Percentiles rank a stretch among this genome's conserved stretches.
Evolutionary conservation across 495 filamentous ascomycete genomes (phyloP).

Genomic region (Physcia stellaris): DNA sequence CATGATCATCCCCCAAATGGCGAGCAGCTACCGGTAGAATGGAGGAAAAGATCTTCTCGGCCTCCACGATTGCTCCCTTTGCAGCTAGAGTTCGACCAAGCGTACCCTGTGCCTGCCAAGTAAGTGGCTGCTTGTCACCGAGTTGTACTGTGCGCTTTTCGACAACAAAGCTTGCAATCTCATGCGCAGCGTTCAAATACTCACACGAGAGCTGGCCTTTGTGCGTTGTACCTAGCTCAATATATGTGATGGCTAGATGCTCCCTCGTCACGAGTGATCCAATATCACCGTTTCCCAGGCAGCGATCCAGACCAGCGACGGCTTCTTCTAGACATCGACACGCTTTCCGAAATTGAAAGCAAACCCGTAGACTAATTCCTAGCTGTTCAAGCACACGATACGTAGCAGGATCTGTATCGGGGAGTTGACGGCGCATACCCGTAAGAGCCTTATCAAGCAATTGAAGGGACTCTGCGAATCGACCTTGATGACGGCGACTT

Average conservation of each 20-base stretch:
- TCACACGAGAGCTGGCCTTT: not conserved
- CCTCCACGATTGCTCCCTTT: not conserved
- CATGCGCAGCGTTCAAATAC: not conserved
- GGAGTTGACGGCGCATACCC: too few relatives aligned
- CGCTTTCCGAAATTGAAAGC: not conserved
- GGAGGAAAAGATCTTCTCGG: not conserved
- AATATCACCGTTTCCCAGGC: not conserved
- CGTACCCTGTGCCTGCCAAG: not conserved
- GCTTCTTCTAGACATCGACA: not conserved
- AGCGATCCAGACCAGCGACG: not conserved
- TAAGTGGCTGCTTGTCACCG: not conserved
- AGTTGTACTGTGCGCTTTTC: not conserved
- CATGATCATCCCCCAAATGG: not conserved
- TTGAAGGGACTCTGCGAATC: conserved; percentile 15
- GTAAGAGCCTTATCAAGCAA: conserved; percentile 17
- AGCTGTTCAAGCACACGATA: too few relatives aligned
- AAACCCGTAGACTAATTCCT: not conserved
- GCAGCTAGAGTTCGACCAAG: not conserved
- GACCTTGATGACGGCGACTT: conserved; percentile 15
- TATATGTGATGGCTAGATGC: not conserved
- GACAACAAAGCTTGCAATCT: not conserved
- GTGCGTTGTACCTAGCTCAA: not conserved
- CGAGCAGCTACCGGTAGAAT: not conserved
- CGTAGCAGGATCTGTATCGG: too few relatives aligned
- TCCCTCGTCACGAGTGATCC: not conserved